Evolutionary conservation across 2,329 filamentous ascomycete species (phyloP), one percentile per base, ranked within the genome.

Genomic region (Chaetomiaceae sp.): DNA sequence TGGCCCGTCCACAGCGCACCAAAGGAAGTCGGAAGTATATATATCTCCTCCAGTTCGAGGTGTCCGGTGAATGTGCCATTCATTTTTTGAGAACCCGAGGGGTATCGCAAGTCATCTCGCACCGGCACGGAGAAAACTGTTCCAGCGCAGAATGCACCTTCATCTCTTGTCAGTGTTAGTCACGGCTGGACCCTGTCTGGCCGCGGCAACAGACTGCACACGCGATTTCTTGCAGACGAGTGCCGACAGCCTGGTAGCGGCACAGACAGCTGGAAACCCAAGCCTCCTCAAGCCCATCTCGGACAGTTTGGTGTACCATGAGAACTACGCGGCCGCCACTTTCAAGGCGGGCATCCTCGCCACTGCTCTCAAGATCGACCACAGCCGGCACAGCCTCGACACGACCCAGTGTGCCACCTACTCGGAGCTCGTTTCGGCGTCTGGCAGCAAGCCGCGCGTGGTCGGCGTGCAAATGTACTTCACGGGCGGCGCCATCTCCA

Each of bases 381-480:
- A 56, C 51, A 53, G 36, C 40, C 50, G 58, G 27, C 56, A 55
- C 51, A 52, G 51, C 40, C 54, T 60, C 41, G 59, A 61, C 57
- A 60, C 58, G 9, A 54, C 53, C 4, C 47, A 57, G 12, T 61
- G 59, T 45, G 56, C 60, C 17, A 58, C 58, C 19, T 61, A 57
- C 51, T 60, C 60, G 15, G 58, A 62, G 44, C 39, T 61, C 18
- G 53, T 59, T 38, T 56, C 44, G 41, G 57, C 49, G 48, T 45
- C 50, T 20, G 33, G 60, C 19, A 22, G 46, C 29, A 58, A 62
- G 47, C 67, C 65, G 6, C 67, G 68, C 48, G 67, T 68, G 18
- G 56, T 68, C 43, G 65, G 64, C 38, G 62, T 61, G 18, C 66
- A 67, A 52, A 61, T 68, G 45, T 58, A 56, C 48, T 59, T 63